phyloP scores from a whole-genome alignment of 208 protist species.

The Leishmania lainsoni region DNA sequence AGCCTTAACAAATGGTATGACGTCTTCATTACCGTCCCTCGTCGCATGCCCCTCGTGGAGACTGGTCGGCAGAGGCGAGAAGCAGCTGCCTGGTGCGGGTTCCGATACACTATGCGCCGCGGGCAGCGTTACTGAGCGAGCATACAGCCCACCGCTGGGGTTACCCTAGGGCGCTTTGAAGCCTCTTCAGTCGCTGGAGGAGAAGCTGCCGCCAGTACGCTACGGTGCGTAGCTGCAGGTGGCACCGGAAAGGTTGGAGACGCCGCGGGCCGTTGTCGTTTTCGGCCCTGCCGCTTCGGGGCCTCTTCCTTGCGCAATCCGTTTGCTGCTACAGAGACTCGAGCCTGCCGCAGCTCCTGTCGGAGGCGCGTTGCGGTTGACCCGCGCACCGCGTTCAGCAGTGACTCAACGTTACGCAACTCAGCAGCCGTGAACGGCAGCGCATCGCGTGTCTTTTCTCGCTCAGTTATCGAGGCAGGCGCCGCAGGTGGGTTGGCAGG shows the following conservation, averaged over 20 bases:
- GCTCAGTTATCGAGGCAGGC: not conserved
- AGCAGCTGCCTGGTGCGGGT: not conserved
- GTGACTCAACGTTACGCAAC: slow-evolving; percentile 54
- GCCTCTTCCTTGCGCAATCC: slow-evolving; percentile 16
- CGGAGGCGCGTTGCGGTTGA: slow-evolving; percentile 41
- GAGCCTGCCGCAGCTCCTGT: slow-evolving; percentile 27
- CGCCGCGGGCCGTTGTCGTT: slow-evolving; percentile 23
- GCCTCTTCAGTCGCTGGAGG: not conserved
- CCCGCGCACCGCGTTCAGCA: slow-evolving; percentile 50
- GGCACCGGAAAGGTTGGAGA: not conserved
- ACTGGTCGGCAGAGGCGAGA: not conserved
- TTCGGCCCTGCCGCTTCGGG: slow-evolving; percentile 25
- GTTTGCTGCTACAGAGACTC: slow-evolving; percentile 26
- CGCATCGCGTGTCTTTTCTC: not conserved
- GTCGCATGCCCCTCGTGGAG: not conserved
- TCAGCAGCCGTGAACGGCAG: slow-evolving; percentile 42
- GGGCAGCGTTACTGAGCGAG: not conserved
- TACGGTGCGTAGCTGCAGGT: not conserved
- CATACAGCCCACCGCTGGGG: not conserved
- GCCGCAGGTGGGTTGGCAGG: not conserved
- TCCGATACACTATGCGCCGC: too few relatives aligned
- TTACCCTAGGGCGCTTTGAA: not conserved
- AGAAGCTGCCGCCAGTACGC: not conserved
- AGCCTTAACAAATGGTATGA: slow-evolving; percentile 38
- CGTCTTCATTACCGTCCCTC: not conserved